A percentile compares a stretch with the other conserved stretches of the same genome.
Conservation (phyloP, 192 early-diverging fungal species). For the Coemansia sp. region DNA sequence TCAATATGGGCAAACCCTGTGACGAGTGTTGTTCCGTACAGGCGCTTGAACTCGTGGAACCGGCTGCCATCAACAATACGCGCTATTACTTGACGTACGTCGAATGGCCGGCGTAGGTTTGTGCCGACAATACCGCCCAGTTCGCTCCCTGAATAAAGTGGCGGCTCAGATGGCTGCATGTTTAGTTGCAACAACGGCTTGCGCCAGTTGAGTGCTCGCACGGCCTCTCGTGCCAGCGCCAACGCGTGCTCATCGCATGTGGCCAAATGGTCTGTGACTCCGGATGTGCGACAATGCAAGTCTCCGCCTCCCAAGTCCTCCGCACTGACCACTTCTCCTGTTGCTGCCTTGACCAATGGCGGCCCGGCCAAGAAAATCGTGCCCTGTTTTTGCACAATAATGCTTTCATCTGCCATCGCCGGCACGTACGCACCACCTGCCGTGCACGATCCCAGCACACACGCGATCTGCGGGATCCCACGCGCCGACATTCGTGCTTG, state of each 20-base stretch:
- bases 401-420: constrained; percentile 97
- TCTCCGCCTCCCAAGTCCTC: constrained; percentile 96
- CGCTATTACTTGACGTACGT: constrained; percentile 90
- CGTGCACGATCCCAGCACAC: constrained; percentile 96
- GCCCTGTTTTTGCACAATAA: constrained; percentile 93
- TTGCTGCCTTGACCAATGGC: constrained; percentile 94
- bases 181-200: constrained; percentile 57
- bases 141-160: constrained; percentile 78
- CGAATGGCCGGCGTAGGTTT: constrained; percentile 84
- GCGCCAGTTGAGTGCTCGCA: constrained; percentile 81
- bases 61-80: constrained; percentile 91
- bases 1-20: constrained; percentile 90
- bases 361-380: constrained; percentile 97
- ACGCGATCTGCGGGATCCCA: constrained; percentile 96
- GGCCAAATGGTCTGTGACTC: constrained; percentile 94
- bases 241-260: constrained; percentile 86
- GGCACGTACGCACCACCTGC: constrained; percentile 98
- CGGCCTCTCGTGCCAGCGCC: constrained; percentile 75
- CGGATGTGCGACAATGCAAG: constrained; percentile 89
- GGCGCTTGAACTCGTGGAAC: constrained; percentile 91
- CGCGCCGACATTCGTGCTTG: constrained; percentile 74
- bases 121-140: constrained; percentile 93
- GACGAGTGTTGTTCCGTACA: constrained; percentile 85
- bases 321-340: constrained; percentile 88
- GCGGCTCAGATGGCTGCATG: constrained; percentile 63